These are phyloP conservation scores for Aegilops speltoides DNA, from an alignment of 176 grass and related monocot species.

Conservation along the genomic window DNA sequence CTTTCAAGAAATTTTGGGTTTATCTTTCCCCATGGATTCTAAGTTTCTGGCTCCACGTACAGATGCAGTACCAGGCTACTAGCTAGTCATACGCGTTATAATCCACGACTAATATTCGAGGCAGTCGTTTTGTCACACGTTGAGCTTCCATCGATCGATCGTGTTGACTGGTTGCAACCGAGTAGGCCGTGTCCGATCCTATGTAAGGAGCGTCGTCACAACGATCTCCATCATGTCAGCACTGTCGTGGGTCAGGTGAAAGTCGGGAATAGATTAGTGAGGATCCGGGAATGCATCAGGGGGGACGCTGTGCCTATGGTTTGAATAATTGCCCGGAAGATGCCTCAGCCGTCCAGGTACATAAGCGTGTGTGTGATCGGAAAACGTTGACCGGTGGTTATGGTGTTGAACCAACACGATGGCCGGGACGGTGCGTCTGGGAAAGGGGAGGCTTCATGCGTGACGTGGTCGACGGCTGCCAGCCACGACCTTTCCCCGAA, in stretches of 20 bases:
- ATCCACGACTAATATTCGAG: background rate
- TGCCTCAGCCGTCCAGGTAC: background rate
- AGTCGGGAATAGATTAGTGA: background rate
- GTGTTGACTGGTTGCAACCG: background rate
- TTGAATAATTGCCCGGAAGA: conserved; percentile 25
- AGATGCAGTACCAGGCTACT: background rate
- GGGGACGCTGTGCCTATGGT: too few species aligned
- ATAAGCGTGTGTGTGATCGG: too few species aligned
- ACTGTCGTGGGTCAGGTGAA: background rate
- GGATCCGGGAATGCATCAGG: background rate
- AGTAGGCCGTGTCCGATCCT: background rate
- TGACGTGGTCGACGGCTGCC: conserved; percentile 34
- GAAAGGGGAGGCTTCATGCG: background rate
- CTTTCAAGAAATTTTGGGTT: background rate
- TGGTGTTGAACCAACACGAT: conserved; percentile 1
- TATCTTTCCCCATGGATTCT: background rate
- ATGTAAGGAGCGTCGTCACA: background rate
- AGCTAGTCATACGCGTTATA: background rate
- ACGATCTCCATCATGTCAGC: background rate
- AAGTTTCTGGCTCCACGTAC: background rate
- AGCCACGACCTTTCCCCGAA: background rate
- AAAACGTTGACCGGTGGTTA: conserved; percentile 9
- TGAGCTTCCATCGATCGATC: too few species aligned
- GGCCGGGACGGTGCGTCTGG: background rate
- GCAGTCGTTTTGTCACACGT: background rate